phyloP scores from a whole-genome alignment of 495 filamentous ascomycete species.

The Jackrogersella multiformis region DNA sequence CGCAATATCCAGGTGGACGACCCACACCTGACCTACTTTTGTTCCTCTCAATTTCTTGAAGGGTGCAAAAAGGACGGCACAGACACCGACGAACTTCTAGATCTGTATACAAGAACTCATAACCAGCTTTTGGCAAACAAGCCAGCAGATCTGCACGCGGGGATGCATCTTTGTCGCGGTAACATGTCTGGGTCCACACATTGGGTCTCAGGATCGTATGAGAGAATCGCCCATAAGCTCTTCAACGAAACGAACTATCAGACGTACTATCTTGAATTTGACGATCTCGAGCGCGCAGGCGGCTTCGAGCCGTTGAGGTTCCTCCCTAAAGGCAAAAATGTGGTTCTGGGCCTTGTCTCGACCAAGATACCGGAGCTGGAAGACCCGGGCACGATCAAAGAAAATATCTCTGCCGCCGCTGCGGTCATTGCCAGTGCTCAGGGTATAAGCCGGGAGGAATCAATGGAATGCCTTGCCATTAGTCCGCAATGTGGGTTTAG shows the following conservation, averaged over 20 bases:
- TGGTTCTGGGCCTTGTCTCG: constrained; percentile 79
- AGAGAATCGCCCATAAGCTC: constrained; percentile 78
- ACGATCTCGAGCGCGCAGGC: constrained; percentile 76
- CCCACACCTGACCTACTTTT: constrained; percentile 80
- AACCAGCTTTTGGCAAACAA: constrained; percentile 73
- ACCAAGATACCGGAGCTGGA: constrained; percentile 78
- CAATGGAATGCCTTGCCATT: constrained; percentile 71
- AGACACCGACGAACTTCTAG: constrained; percentile 70
- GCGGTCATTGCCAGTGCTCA: constrained; percentile 73
- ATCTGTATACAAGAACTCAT: constrained; percentile 78
- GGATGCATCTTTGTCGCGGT: constrained; percentile 80
- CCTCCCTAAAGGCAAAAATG: constrained; percentile 75
- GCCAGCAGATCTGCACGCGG: constrained; percentile 72
- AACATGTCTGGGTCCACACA: constrained; percentile 80
- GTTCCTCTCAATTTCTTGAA: constrained; percentile 74
- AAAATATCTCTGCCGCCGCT: constrained; percentile 70
- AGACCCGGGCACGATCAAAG: constrained; percentile 74
- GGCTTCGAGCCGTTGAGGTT: constrained; percentile 81
- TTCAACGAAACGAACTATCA: constrained; percentile 79
- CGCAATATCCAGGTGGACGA: constrained; percentile 82
- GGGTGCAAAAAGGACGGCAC: constrained; percentile 68
- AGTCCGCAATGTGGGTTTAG: constrained; percentile 86
- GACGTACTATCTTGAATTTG: constrained; percentile 85
- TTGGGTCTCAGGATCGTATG: constrained; percentile 83
- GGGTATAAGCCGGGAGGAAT: constrained; percentile 66